Percentiles rank a stretch among this genome's conserved stretches.
phyloP scores from a whole-genome alignment of 2,329 filamentous ascomycete species.

The Graphilbum fragrans region DNA sequence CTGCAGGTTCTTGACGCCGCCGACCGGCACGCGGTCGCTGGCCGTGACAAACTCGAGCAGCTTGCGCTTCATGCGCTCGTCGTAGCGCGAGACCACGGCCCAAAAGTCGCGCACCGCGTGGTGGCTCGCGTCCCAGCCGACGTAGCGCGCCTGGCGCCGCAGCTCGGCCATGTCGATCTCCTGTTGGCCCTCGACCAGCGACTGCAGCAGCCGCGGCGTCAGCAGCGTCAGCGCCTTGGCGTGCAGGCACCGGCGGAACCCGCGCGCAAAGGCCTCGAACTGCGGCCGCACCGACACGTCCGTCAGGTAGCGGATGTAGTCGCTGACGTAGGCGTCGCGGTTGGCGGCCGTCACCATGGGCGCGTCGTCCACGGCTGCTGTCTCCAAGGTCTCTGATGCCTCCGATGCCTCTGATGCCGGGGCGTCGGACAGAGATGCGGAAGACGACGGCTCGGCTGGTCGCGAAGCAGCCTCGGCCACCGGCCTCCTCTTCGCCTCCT shows the following conservation, averaged over 20 bases:
- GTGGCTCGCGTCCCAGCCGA: conserved; percentile 63
- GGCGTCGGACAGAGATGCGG: too few relatives aligned
- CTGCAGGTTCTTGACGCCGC: conserved; percentile 67
- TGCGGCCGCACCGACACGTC: conserved; percentile 67
- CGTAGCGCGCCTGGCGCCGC: conserved; percentile 60
- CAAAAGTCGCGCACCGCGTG: conserved; percentile 71
- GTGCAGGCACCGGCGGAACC: conserved; percentile 67
- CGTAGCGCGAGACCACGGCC: conserved; percentile 59
- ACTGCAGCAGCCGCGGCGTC: conserved; percentile 57
- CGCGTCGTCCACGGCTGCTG: conserved; percentile 33
- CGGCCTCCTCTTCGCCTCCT: conserved; percentile 9
- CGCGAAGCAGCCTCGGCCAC: background rate
- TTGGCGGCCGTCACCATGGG: conserved; percentile 72
- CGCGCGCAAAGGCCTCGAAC: conserved; percentile 66
- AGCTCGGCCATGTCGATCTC: conserved; percentile 69
- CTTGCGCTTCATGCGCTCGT: conserved; percentile 57
- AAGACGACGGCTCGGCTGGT: too few relatives aligned
- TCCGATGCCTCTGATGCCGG: background rate
- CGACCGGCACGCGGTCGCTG: conserved; percentile 78
- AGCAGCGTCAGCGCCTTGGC: conserved; percentile 61
- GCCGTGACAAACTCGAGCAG: conserved; percentile 93
- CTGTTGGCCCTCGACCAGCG: conserved; percentile 71
- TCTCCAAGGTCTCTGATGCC: background rate
- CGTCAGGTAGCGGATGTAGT: conserved; percentile 78
- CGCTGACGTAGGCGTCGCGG: conserved; percentile 62